Evolutionary conservation across 805 yeast genomes (phyloP).

Genomic region (Sugiyamaella americana): DNA sequence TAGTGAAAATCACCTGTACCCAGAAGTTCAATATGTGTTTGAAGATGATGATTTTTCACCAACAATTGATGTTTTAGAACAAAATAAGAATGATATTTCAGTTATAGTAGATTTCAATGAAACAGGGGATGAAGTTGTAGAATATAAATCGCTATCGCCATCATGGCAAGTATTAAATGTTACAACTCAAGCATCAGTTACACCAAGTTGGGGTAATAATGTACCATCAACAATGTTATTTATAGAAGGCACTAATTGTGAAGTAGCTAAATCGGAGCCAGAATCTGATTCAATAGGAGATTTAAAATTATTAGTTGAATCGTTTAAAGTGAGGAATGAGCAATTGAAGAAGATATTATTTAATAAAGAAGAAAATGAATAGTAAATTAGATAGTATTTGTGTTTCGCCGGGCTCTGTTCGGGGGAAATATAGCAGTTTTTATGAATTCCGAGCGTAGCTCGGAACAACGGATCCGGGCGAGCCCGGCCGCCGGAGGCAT

Average conservation of each 20-base stretch:
- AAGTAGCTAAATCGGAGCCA: neutral
- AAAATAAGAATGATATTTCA: conserved; percentile 27
- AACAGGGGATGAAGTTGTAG: conserved; percentile 26
- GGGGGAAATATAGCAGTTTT: too few relatives aligned
- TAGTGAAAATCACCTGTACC: conserved; percentile 25
- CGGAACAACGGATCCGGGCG: too few relatives aligned
- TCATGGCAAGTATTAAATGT: conserved; percentile 34
- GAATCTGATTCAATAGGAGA: conserved; percentile 4
- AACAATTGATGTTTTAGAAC: conserved; percentile 29
- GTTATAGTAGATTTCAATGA: conserved; percentile 34
- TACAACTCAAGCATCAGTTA: conserved; percentile 13
- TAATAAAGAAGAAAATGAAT: too few relatives aligned
- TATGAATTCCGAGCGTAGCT: too few relatives aligned
- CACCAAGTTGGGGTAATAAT: conserved; percentile 13
- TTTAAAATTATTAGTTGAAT: conserved; percentile 10
- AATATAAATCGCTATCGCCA: conserved; percentile 33
- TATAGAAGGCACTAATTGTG: conserved; percentile 10
- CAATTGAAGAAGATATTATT: conserved; percentile 12
- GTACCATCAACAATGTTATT: conserved; percentile 1
- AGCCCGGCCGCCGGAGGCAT: too few relatives aligned
- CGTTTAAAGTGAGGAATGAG: conserved; percentile 15
- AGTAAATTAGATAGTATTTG: too few relatives aligned
- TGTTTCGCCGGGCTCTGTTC: too few relatives aligned
- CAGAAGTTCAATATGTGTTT: conserved; percentile 34
- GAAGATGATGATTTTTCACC: conserved; percentile 33